Base-by-base conservation (phyloP, 148 eudicot genomes). In the Selenicereus undatus region DNA sequence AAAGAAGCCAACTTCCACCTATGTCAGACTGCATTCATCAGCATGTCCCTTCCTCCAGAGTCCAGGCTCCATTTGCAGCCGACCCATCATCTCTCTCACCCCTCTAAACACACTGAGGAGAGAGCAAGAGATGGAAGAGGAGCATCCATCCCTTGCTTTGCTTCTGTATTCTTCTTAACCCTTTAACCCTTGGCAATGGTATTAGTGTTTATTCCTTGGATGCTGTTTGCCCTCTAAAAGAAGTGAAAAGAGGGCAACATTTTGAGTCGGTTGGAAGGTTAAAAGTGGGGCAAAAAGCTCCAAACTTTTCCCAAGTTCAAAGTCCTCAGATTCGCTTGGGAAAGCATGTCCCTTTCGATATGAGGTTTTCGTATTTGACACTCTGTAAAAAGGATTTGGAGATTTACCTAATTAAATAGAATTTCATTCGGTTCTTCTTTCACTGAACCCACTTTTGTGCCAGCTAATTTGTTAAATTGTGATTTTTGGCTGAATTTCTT, bases 331-430 rank as follows among this genome's bases (percentile, higher is more conserved):
- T 87, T 86, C 80, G 78, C 76, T 58, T 52, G 9, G 76, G 18
- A 64, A 64, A n/a, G 68, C 68, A 69, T 82, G 86, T 85, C 89
- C 43, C 77, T 82, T 87, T 87, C 85, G 77, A 73, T 73, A 80
- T 79, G 27, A 64, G 13, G 68, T 64, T 3, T 64, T 22, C n/a
- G 82, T 82, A 81, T 84, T 82, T 87, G 89, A 84, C 83, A 73
- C 79, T 76, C 45, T 86, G 42, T 71, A 30, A 39, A 76, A 77
- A 80, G 76, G 77, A 29, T 43, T 64, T 76, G 80, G 71, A 62
- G 78, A 71, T 78, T 74, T 52, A 58, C 84, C 79, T 60, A 80
- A 52, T 80, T 86, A 81, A 48, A 48, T 4, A 12, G 52, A 48
- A 48, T 36, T 81, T 76, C 81, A 56, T 56, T 56, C 21, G 76